Conservation (phyloP, 495 filamentous ascomycete genomes). For the Chaetomium cochliodes region DNA sequence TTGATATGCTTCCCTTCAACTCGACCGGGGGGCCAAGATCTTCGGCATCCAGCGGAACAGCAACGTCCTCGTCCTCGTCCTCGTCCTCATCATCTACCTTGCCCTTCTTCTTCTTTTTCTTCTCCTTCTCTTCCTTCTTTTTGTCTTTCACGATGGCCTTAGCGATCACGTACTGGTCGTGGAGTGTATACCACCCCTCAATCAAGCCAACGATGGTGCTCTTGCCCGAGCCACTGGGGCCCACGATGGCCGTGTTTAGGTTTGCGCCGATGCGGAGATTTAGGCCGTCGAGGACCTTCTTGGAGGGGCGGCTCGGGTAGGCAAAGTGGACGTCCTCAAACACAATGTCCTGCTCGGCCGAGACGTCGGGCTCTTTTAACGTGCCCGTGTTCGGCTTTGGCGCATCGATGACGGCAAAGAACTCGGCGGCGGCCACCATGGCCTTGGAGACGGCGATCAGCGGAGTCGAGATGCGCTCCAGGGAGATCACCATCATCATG, state of each 20-base stretch:
- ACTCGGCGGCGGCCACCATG: constrained; percentile 54
- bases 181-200: constrained; percentile 86
- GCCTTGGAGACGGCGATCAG: constrained; percentile 53
- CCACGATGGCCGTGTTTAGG: constrained; percentile 84
- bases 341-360: constrained; percentile 54
- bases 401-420: constrained; percentile 58
- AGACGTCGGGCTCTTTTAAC: constrained; percentile 47
- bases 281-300: constrained; percentile 58
- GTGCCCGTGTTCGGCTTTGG: constrained; percentile 47
- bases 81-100: constrained; percentile 9
- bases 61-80: constrained; percentile 35
- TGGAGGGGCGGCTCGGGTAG: constrained; percentile 67
- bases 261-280: constrained; percentile 65
- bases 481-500: constrained; percentile 53
- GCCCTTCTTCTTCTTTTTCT: constrained; percentile 33
- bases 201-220: constrained; percentile 88
- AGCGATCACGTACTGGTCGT: constrained; percentile 49
- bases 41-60: constrained; percentile 28
- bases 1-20: constrained; percentile 50
- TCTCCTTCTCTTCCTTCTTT: constrained; percentile 42
- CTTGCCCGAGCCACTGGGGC: constrained; percentile 83
- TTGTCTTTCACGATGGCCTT: constrained; percentile 48
- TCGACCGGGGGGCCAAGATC: constrained; percentile 43
- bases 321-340: constrained; percentile 62
- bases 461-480: constrained; percentile 53